Base-by-base conservation (phyloP, 257 asterid genomes). In the Solanum sejunctum region DNA sequence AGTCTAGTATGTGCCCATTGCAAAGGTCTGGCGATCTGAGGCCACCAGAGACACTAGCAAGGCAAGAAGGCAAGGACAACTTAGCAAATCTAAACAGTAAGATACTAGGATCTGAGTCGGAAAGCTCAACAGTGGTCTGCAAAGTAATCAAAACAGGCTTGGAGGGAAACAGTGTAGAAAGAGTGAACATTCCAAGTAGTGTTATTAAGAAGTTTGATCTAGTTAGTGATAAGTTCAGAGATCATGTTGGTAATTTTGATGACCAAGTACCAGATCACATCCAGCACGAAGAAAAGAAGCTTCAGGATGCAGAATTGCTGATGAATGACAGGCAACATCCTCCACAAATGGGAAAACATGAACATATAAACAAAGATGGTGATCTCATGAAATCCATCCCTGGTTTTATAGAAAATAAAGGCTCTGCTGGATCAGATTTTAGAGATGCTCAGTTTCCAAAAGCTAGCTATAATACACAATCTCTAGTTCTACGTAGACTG, bases 11-110 rank as follows among this genome's bases (percentile, higher is more conserved):
- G 78, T 85, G 86, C 86, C 90, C 88, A 41, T 80, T 88, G 82
- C 88, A 83, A 56, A 88, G 85, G 72, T 87, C 89, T 88, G 91
- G 89, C 77, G 83, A 49, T 84, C 67, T 83, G 87, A 92, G 86
- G 86, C 85, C 88, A 71, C 87, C 73, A 52, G 67, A 16, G 90
- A 84, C 85, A 87, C 80, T 82, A 80, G 89, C 87, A 67, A 82
- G 82, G 41, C 85, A 87, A 84, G 82, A 63, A 54, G 85, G 72
- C 81, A 77, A 70, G 83, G 86, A 84, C 77, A 84, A 47, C 32
- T 75, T 79, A 36, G 84, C 81, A 57, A 88, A 81, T 78, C 66
- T 86, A 72, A 87, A 84, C 57, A 61, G 87, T 84, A 86, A 80
- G 85, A 72, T 71, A 82, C 81, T 85, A 83, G 86, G 87, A 88